These are phyloP conservation scores for Cladosporium sp. DNA, from an alignment of 2,329 filamentous ascomycete species.

Conservation along the genomic window DNA sequence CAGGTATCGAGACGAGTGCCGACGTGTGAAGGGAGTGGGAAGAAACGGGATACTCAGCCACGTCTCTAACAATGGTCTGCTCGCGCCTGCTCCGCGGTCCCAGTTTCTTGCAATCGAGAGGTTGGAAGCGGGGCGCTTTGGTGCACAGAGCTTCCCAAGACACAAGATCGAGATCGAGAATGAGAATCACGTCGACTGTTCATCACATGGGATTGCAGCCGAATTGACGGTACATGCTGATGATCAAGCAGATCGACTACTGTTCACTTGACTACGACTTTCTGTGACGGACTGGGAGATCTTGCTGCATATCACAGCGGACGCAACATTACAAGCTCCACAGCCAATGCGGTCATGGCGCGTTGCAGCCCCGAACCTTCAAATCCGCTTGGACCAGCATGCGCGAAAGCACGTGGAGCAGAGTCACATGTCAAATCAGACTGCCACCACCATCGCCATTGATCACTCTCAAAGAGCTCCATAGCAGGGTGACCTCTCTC, in stretches of 20 bases:
- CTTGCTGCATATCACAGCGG: background rate
- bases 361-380: slow-evolving; percentile 10
- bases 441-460: background rate
- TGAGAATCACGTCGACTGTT: background rate
- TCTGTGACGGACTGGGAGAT: background rate
- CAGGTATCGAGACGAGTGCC: background rate
- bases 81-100: slow-evolving; percentile 1
- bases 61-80: background rate
- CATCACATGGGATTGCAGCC: too few relatives aligned
- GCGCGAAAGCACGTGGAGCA: background rate
- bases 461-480: too few relatives aligned
- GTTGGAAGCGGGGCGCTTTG: slow-evolving; percentile 8
- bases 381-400: background rate
- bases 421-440: slow-evolving; percentile 9
- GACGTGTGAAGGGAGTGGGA: background rate
- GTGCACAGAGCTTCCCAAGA: background rate
- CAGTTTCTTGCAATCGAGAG: background rate
- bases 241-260: too few relatives aligned
- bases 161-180: background rate
- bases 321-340: background rate
- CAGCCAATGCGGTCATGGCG: slow-evolving; percentile 6
- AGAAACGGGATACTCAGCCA: background rate
- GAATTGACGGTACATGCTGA: too few relatives aligned
- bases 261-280: too few relatives aligned
- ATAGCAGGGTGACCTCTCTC: too few relatives aligned